Evolutionary conservation across 1,139 yeast genomes (phyloP), one percentile per base, ranked within the genome.

Genomic region (Debaryomyces sp.): DNA sequence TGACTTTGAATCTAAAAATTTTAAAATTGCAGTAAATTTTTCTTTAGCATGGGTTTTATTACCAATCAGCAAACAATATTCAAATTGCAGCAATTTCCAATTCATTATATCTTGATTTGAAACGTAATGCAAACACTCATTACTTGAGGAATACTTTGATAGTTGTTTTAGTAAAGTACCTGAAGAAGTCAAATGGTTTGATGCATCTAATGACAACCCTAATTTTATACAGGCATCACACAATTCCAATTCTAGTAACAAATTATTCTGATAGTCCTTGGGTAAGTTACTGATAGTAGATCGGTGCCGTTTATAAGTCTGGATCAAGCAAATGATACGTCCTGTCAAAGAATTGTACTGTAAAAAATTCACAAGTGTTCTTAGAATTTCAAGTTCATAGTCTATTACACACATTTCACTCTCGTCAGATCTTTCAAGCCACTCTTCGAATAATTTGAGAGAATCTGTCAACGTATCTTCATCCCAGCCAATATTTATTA

Each of bases 311-410:
- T 47, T 51, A 41, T 51, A 45, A 1, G 46, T 34, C 18, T 52
- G 50, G n/a, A 67, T 54, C 3, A 75, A 47, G 3, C 54, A 47
- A 9, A 65, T 52, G 4, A 66, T 43, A 6, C 63, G 48, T 18
- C 70, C 71, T 44, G 70, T 62, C 37, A 71, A 63, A 13, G 70
- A 68, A 53, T 72, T 71, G 45, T 67, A 74, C 41, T 62, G 64
- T 50, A 80, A 61, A 54, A 70, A 78, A 5, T 57, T 57, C 3
- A 75, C 52, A 12, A 78, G 48, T 10, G 55, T 54, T 30, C 56
- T 59, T 5, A 76, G 45, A 37, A 78, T 70, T 2, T 62, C 62
- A 6, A 52, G 32, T 51, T 79, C 82, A 51, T 49, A 48, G 9
- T 22, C 21, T 9, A 24, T 40, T 37, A 45, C 21, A 12, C 37